phyloP scores from a whole-genome alignment of 495 filamentous ascomycete genomes.

The Penicillium steckii region DNA sequence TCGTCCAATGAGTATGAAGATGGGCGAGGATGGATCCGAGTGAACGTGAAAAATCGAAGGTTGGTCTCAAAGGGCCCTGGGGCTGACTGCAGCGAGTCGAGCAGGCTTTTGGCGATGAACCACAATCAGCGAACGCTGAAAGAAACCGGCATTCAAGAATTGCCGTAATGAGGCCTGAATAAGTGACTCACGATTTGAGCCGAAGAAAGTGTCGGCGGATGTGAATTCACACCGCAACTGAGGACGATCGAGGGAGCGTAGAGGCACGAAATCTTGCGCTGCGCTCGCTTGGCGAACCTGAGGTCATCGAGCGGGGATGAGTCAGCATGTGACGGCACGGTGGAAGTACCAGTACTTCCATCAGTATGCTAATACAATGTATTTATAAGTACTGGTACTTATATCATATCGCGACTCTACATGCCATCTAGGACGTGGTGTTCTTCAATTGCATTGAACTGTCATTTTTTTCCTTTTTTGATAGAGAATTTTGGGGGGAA shows the following conservation, averaged over 20 bases:
- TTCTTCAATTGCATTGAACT: neutral
- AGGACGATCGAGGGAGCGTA: neutral
- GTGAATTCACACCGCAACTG: neutral
- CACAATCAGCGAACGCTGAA: slow-evolving; percentile 8
- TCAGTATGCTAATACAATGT: neutral
- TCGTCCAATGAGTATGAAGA: neutral
- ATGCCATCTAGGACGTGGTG: too few relatives aligned
- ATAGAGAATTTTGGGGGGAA: neutral
- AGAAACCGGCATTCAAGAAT: slow-evolving; percentile 11
- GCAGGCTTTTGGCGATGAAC: slow-evolving; percentile 1
- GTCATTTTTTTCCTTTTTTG: neutral
- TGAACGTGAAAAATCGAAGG: neutral
- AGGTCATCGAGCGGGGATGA: slow-evolving; percentile 22
- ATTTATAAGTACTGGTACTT: neutral
- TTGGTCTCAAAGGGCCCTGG: neutral
- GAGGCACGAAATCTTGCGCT: slow-evolving; percentile 11
- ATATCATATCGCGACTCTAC: neutral
- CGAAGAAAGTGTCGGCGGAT: neutral
- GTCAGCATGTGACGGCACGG: slow-evolving; percentile 13
- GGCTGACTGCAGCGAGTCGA: neutral
- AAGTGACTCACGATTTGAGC: slow-evolving; percentile 15
- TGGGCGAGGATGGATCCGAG: neutral
- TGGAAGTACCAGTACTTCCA: neutral
- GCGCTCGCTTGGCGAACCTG: slow-evolving; percentile 16
- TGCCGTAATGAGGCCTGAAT: neutral